phyloP scores from a whole-genome alignment of 805 yeast genomes.

The Grigorovia yakushimaensis region DNA sequence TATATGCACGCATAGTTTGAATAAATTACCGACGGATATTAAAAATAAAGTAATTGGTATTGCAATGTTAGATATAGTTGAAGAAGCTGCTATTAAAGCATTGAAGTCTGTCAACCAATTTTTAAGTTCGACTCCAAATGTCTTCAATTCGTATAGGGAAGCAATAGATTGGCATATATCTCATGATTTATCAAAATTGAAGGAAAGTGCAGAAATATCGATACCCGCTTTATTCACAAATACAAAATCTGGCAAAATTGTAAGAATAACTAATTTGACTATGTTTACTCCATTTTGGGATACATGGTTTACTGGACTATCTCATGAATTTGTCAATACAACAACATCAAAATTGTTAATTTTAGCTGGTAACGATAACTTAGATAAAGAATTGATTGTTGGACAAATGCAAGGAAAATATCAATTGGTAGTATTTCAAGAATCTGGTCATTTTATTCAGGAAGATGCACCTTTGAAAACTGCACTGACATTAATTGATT shows the following conservation, averaged over 20 bases:
- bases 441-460: constrained; percentile 89
- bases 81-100: constrained; percentile 77
- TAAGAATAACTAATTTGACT: constrained; percentile 59
- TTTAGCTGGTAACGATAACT: constrained; percentile 79
- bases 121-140: constrained; percentile 51
- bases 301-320: constrained; percentile 70
- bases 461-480: constrained; percentile 76
- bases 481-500: constrained; percentile 42
- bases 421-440: constrained; percentile 74
- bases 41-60: constrained; percentile 47
- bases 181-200: constrained; percentile 43
- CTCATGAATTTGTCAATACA: constrained; percentile 39
- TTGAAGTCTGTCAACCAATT: constrained; percentile 58
- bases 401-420: constrained; percentile 98
- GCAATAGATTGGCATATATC: constrained; percentile 82
- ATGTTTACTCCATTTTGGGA: constrained; percentile 65
- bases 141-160: constrained; percentile 40
- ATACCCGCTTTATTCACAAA: constrained; percentile 56
- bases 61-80: constrained; percentile 82
- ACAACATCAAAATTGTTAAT: constrained; percentile 61
- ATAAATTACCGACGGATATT: constrained; percentile 13
- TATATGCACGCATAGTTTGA: constrained; percentile 49
- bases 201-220: constrained; percentile 59
- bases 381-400: constrained; percentile 76
- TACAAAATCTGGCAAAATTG: constrained; percentile 18